Evolutionary conservation across 805 yeast genomes (phyloP), one percentile per base, ranked within the genome.

Genomic region (Alloascoidea africana): DNA sequence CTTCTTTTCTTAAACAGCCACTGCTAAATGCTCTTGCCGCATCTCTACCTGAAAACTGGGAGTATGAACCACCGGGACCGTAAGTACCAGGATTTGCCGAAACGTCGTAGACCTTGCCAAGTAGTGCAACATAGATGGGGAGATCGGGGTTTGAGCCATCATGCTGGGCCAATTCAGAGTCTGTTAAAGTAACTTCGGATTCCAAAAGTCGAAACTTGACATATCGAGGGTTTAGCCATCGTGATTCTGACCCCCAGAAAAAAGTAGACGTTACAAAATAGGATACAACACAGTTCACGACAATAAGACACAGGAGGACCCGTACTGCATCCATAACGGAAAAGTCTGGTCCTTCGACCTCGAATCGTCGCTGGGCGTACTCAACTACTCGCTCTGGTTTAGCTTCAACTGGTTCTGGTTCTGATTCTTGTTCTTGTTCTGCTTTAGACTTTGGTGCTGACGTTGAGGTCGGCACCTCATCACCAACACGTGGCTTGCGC

Each of bases 21-120:
- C 84, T 79, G 3, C 69, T 75, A 46, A 68, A 76, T 14, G 79
- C 80, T 18, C 87, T 57, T 2, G 85, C 76, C 32, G 73, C 70
- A 52, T 80, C 91, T 33, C 58, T 58, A 1, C 89, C 91, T 19
- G 76, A 65, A 47, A 80, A 67, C 33, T 63, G 55, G 5, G 60
- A 47, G 50, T 80, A 80, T 0, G 70, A 48, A 0, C 80, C 80
- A 0, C 61, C 55, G 1, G 76, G 75, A 0, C 80, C 81, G 50
- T 80, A 80, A 2, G 74, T 55, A 4, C 50, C 56, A 1, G 63
- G 55, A 8, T 68, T 57, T 0, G 64, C 53, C 1, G 73, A 56
- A 4, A 80, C 91, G 48, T 80, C 89, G 47, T 61, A 80, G 0
- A 80, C 76, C 11, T 58, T 60, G 0, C 82, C 82, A 46, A 73